phyloP scores from a whole-genome alignment of 2,329 filamentous ascomycete species.

The Chaetomiaceae sp. region DNA sequence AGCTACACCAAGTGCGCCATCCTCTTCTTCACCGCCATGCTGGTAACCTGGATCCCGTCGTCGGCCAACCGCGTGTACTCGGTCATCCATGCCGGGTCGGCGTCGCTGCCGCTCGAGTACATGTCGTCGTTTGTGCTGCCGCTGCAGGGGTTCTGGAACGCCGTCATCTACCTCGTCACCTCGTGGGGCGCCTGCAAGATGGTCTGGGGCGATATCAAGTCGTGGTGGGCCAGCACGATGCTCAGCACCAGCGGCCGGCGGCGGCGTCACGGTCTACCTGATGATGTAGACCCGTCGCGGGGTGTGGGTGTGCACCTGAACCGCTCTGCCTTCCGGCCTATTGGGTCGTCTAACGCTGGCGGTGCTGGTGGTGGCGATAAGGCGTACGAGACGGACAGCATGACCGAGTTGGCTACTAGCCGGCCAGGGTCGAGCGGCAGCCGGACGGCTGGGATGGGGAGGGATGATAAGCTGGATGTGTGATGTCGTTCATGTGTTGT shows the following conservation, averaged over 20 bases:
- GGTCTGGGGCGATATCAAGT: slow-evolving; percentile 35
- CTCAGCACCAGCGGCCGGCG: neutral
- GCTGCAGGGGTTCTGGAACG: slow-evolving; percentile 80
- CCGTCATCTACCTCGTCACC: slow-evolving; percentile 66
- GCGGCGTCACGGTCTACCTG: slow-evolving; percentile 18
- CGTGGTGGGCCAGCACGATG: slow-evolving; percentile 2
- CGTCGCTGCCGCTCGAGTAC: slow-evolving; percentile 57
- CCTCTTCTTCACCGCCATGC: slow-evolving; percentile 64
- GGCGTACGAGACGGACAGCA: slow-evolving; percentile 44
- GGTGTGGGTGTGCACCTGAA: neutral
- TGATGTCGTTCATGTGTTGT: neutral
- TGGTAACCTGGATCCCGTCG: slow-evolving; percentile 72
- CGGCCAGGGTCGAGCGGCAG: slow-evolving; percentile 30
- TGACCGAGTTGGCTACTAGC: slow-evolving; percentile 40
- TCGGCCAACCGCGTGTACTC: slow-evolving; percentile 71
- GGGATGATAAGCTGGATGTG: neutral
- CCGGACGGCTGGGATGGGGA: slow-evolving; percentile 7
- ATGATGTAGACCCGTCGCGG: no score
- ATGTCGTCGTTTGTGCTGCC: slow-evolving; percentile 70
- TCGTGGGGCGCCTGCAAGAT: slow-evolving; percentile 58
- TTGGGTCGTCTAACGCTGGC: slow-evolving; percentile 18
- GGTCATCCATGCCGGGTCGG: slow-evolving; percentile 48
- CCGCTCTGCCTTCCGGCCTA: slow-evolving; percentile 30
- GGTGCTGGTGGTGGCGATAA: slow-evolving; percentile 27
- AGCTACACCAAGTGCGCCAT: slow-evolving; percentile 64